Conservation (phyloP, 352 stramenopile genomes). For the Stramenopiles sp. region DNA sequence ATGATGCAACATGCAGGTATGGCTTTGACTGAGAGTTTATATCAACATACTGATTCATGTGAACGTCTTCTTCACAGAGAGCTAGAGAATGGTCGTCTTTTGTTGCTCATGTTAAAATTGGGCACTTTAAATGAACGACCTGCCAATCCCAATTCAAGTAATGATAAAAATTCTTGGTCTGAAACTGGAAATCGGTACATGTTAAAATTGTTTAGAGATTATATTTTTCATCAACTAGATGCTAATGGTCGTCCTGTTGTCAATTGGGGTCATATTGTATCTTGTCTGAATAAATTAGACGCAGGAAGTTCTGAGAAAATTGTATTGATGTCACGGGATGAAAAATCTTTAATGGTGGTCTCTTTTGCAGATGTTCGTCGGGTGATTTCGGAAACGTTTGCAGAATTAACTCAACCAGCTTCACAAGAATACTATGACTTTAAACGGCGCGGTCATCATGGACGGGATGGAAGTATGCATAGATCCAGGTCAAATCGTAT, state of each 20-base stretch:
- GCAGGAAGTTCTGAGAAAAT: constrained; percentile 33
- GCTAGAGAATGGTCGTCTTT: constrained; percentile 33
- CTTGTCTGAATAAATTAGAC: constrained; percentile 44
- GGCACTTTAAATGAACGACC: constrained; percentile 34
- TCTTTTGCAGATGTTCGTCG: constrained; percentile 32
- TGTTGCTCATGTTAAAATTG: constrained; percentile 27
- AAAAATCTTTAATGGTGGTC: constrained; percentile 35
- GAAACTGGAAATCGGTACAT: constrained; percentile 41
- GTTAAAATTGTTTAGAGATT: constrained; percentile 49
- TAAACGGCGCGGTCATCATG: too few relatives aligned
- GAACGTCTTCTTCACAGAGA: constrained; percentile 18
- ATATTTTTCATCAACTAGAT: constrained; percentile 48
- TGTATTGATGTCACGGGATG: constrained; percentile 31
- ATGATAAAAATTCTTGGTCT: constrained; percentile 27
- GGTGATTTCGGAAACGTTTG: constrained; percentile 27
- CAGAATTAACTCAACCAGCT: constrained; percentile 19
- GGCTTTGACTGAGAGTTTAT: not conserved
- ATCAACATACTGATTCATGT: not conserved
- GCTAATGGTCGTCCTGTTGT: constrained; percentile 30
- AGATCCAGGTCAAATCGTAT: too few relatives aligned
- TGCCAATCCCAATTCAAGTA: too few relatives aligned
- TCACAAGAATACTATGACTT: too few relatives aligned
- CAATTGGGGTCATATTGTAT: constrained; percentile 41
- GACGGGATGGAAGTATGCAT: too few relatives aligned
- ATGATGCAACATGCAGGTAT: not conserved